Evolutionary conservation across 805 yeast species (phyloP), one percentile per base, ranked within the genome.

Genomic region (Huiozyma sinensis): DNA sequence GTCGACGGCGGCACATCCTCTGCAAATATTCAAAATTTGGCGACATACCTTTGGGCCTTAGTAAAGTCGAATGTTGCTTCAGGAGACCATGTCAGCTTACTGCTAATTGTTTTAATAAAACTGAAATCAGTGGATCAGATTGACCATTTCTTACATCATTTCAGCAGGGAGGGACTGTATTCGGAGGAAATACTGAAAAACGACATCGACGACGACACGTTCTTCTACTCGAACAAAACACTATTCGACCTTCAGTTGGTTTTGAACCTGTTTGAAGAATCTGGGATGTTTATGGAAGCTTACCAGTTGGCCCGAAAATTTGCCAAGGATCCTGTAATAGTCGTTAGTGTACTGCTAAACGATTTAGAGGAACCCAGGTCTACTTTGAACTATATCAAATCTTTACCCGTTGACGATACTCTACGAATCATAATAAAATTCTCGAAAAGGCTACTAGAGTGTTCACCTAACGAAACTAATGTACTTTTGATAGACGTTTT

Each of bases 401-500:
- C 87, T 2, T 63, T 89, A 33, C 70, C 81, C 0, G 78, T 85
- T 24, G 88, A 84, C 53, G 96, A 89, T 42, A 75, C 87, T 4
- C 64, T 89, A 29, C 66, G 90, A 36, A 79, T 85, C 7, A 65
- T 89, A 41, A 73, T 79, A 6, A 79, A 79, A 29, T 77, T 75
- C 54, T 80, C 90, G 3, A 78, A 84, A 47, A 55, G 64, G 1
- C 64, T 90, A 29, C 67, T 90, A 40, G 83, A 83, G 33, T 58
- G 69, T 39, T 64, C 77, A 34, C 97, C 97, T 0, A 74, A 83
- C 45, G 87, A 82, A 44, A 83, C 95, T 0, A 88, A 95, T 1
- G 81, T 81, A 30, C 63, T 92, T 33, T 67, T 90, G 45, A 88
- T 92, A 41, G 82, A 83, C 29, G 83, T 90, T 0, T 92, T 90